Evolutionary conservation across 1,284 basidiomycete genomes (phyloP).

Genomic region (Tylopilus sp.): DNA sequence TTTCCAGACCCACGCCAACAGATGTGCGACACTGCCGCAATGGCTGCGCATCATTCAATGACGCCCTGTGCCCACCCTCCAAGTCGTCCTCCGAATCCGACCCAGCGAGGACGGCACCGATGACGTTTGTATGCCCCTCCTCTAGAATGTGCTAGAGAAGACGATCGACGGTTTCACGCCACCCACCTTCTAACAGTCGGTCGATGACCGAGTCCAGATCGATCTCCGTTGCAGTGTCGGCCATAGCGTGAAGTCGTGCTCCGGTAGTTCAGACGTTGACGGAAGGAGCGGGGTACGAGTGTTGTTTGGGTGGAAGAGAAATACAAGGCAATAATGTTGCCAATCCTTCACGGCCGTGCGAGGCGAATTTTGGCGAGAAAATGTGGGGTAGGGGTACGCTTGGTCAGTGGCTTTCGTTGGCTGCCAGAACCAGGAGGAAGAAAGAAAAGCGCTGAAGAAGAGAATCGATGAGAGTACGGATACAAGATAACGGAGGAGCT

Average conservation of each 20-base stretch:
- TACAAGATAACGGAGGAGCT: conserved; percentile 34
- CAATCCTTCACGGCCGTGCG: conserved; percentile 21
- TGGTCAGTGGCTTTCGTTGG: conserved; percentile 19
- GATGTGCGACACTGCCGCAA: conserved; percentile 19
- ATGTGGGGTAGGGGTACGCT: conserved; percentile 1
- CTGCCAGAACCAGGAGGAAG: conserved; percentile 24
- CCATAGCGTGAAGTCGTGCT: conserved; percentile 38
- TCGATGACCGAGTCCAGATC: conserved; percentile 98
- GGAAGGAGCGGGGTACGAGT: conserved; percentile 16
- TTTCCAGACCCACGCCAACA: conserved; percentile 1
- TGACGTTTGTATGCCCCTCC: conserved; percentile 1
- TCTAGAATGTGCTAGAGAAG: conserved; percentile 11
- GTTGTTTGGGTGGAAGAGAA: conserved; percentile 26
- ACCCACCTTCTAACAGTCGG: conserved; percentile 90
- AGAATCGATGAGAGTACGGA: conserved; percentile 35
- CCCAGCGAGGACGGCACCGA: conserved; percentile 1
- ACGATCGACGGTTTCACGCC: conserved; percentile 32
- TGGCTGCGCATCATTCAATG: conserved; percentile 9
- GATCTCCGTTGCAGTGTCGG: conserved; percentile 76
- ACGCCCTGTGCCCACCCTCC: conserved; percentile 8
- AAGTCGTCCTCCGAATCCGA: neutral
- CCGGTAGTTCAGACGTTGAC: conserved; percentile 14
- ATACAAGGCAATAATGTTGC: conserved; percentile 18
- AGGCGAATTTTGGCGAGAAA: conserved; percentile 22
- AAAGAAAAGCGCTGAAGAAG: conserved; percentile 7